phyloP scores from a whole-genome alignment of 768 basidiomycete genomes.

The Infundibulicybe gibba region DNA sequence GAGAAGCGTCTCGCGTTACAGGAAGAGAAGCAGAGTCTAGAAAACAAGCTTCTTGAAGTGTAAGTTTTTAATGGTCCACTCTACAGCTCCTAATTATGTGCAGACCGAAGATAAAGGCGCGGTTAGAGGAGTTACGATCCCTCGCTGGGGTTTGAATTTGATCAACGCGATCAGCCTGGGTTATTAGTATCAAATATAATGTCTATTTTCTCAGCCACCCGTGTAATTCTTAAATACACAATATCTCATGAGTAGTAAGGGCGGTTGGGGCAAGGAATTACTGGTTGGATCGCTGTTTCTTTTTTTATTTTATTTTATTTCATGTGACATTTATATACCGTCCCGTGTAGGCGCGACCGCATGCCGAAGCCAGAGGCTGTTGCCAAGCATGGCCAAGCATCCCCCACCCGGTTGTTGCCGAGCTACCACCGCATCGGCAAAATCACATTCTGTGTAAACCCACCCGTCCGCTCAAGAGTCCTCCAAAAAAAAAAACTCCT shows the following conservation, averaged over 20 bases:
- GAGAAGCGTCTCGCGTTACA: slow-evolving; percentile 87
- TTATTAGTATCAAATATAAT: no score
- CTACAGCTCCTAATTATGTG: neutral
- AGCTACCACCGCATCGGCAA: slow-evolving; percentile 8
- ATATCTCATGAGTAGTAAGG: no score
- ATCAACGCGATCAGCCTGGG: neutral
- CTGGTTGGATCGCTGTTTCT: no score
- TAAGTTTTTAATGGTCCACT: slow-evolving; percentile 35
- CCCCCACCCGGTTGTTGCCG: slow-evolving; percentile 10
- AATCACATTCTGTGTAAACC: slow-evolving; percentile 2
- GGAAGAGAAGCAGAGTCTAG: slow-evolving; percentile 90
- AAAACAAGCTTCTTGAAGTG: slow-evolving; percentile 84
- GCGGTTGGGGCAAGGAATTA: no score
- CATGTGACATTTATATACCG: no score
- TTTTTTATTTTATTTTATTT: no score
- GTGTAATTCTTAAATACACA: no score
- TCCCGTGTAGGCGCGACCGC: no score
- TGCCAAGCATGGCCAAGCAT: neutral
- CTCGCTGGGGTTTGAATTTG: slow-evolving; percentile 13
- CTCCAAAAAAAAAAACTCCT: slow-evolving; percentile 2
- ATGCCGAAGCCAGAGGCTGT: slow-evolving; percentile 3
- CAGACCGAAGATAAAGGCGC: slow-evolving; percentile 79
- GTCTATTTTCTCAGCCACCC: no score
- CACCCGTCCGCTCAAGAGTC: slow-evolving; percentile 3
- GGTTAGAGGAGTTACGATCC: slow-evolving; percentile 62